phyloP scores from a whole-genome alignment of 2,329 filamentous ascomycete genomes.

The Microdochium nivale region DNA sequence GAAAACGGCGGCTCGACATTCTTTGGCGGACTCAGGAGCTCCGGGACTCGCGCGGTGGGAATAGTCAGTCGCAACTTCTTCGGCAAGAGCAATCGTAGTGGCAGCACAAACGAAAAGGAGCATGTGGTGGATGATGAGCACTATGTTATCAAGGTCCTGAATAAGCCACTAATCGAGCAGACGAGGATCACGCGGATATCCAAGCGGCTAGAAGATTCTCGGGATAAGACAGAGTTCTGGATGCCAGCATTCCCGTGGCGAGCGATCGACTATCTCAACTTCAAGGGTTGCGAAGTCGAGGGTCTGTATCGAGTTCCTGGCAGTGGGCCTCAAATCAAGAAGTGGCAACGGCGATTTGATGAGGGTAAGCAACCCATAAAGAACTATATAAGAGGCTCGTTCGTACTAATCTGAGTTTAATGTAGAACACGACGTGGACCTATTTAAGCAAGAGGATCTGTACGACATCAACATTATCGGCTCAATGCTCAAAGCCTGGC shows the following conservation, averaged over 20 bases:
- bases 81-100: slow-evolving; percentile 66
- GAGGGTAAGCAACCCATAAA: slow-evolving; percentile 46
- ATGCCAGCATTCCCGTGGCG: slow-evolving; percentile 95
- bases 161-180: slow-evolving; percentile 78
- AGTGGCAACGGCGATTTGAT: slow-evolving; percentile 89
- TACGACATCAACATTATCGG: slow-evolving; percentile 97
- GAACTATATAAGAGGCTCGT: background rate
- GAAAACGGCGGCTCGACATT: slow-evolving; percentile 56
- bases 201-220: slow-evolving; percentile 75
- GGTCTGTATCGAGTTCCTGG: slow-evolving; percentile 89
- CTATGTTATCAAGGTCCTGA: slow-evolving; percentile 79
- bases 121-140: slow-evolving; percentile 67
- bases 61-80: slow-evolving; percentile 79
- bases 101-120: slow-evolving; percentile 60
- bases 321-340: slow-evolving; percentile 82
- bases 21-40: slow-evolving; percentile 65
- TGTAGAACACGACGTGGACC: slow-evolving; percentile 75
- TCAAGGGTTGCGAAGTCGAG: slow-evolving; percentile 88
- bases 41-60: slow-evolving; percentile 66
- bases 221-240: slow-evolving; percentile 97
- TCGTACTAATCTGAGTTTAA: background rate
- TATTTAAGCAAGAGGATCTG: slow-evolving; percentile 78
- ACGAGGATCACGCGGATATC: slow-evolving; percentile 87
- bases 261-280: slow-evolving; percentile 93
- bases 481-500: slow-evolving; percentile 93